phyloP scores from a whole-genome alignment of 2,329 filamentous ascomycete species.

The Phialemonium atrogriseum region DNA sequence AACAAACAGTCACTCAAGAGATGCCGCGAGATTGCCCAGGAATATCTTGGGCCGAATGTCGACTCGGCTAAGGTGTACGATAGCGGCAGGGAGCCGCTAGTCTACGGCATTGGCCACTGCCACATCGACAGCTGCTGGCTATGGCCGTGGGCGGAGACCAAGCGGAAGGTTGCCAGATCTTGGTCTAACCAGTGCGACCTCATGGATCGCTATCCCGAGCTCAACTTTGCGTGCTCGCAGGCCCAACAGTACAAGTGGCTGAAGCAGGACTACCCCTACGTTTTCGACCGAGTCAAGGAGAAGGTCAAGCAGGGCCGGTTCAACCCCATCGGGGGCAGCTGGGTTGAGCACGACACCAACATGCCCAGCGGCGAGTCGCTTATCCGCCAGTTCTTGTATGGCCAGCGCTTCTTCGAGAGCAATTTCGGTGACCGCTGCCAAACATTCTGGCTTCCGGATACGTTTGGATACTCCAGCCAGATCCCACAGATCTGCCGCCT shows the following conservation, averaged over 20 bases:
- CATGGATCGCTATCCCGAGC: slow-evolving; percentile 90
- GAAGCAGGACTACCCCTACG: slow-evolving; percentile 77
- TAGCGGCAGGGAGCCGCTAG: slow-evolving; percentile 62
- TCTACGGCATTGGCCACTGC: slow-evolving; percentile 89
- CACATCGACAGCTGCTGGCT: slow-evolving; percentile 99
- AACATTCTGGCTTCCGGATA: slow-evolving; percentile 97
- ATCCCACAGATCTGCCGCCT: slow-evolving; percentile 88
- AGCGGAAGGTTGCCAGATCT: slow-evolving; percentile 88
- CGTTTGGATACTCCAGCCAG: slow-evolving; percentile 94
- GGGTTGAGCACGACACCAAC: slow-evolving; percentile 98
- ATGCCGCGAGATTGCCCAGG: slow-evolving; percentile 72
- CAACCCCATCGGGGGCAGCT: slow-evolving; percentile 92
- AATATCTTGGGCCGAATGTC: slow-evolving; percentile 73
- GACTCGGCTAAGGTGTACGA: slow-evolving; percentile 82
- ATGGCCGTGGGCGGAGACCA: slow-evolving; percentile 97
- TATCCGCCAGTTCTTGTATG: slow-evolving; percentile 89
- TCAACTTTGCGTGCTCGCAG: slow-evolving; percentile 85
- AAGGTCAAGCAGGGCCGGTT: slow-evolving; percentile 89
- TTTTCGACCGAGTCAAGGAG: slow-evolving; percentile 81
- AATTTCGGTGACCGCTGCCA: slow-evolving; percentile 81
- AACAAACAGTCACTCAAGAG: slow-evolving; percentile 69
- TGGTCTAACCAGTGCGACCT: slow-evolving; percentile 97
- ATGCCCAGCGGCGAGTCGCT: slow-evolving; percentile 93
- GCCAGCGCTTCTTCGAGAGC: slow-evolving; percentile 89
- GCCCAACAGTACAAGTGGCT: slow-evolving; percentile 99